Conservation (phyloP, 2,329 filamentous ascomycete genomes). For the Dothistroma pini region DNA sequence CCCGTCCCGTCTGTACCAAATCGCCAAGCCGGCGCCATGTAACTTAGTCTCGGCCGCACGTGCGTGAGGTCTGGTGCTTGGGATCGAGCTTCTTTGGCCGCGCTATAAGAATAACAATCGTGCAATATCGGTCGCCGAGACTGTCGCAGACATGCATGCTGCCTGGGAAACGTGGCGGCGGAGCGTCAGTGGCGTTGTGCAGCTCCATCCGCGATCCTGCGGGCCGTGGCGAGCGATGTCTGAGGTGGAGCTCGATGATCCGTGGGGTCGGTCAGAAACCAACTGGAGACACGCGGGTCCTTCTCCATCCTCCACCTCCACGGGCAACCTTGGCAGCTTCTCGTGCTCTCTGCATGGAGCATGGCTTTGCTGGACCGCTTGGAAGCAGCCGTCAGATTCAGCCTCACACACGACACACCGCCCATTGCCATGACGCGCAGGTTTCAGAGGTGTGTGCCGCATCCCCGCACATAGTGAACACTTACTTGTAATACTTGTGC, state of each 20-base stretch:
- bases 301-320: neutral
- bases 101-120: too few species aligned
- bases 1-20: neutral
- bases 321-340: neutral
- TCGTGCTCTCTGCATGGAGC: neutral
- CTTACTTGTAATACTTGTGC: too few species aligned
- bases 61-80: too few species aligned
- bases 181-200: neutral
- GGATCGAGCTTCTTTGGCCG: too few species aligned
- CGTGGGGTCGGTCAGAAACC: neutral
- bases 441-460: neutral
- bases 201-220: neutral
- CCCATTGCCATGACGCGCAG: neutral
- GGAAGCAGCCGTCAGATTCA: neutral
- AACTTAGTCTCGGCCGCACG: neutral
- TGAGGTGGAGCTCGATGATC: too few species aligned
- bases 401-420: neutral
- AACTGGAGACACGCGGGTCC: neutral
- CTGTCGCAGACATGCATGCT: too few species aligned
- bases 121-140: too few species aligned
- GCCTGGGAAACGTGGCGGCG: too few species aligned
- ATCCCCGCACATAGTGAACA: neutral
- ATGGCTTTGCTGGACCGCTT: neutral
- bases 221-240: neutral
- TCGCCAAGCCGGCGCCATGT: slow-evolving; percentile 1